Conservation (phyloP, 805 yeast species). For the Nakazawaea laoshanensis region DNA sequence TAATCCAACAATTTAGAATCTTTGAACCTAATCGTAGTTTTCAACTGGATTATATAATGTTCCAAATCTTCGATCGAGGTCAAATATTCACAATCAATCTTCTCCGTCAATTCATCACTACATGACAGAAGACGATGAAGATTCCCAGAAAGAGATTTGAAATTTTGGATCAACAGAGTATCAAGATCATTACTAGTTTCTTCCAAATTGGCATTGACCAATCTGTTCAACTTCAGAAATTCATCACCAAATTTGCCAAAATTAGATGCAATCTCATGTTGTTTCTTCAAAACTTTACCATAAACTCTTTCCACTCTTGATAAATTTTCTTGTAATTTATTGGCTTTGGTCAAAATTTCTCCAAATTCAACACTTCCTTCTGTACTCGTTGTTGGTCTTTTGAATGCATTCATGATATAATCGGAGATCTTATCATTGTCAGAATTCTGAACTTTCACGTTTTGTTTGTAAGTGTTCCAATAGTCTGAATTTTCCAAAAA, state of each 20-base stretch:
- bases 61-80: conserved; percentile 82
- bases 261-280: conserved; percentile 67
- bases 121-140: conserved; percentile 27
- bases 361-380: conserved; percentile 62
- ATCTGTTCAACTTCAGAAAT: conserved; percentile 50
- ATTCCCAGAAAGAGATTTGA: conserved; percentile 27
- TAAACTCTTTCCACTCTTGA: conserved; percentile 72
- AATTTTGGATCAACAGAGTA: conserved; percentile 15
- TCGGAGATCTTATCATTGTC: conserved; percentile 78
- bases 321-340: conserved; percentile 78
- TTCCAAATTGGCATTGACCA: conserved; percentile 17
- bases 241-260: conserved; percentile 65
- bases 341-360: conserved; percentile 74
- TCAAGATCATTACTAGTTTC: conserved; percentile 14
- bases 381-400: conserved; percentile 54
- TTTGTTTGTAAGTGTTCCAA: conserved; percentile 62
- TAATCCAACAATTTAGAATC: conserved; percentile 89
- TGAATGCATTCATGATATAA: conserved; percentile 88
- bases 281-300: conserved; percentile 60
- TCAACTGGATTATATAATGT: conserved; percentile 62
- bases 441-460: conserved; percentile 35
- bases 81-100: conserved; percentile 71
- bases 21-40: conserved; percentile 66
- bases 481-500: conserved; percentile 62
- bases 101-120: conserved; percentile 24